A percentile compares a stretch with the other conserved stretches of the same genome.
Evolutionary conservation across 1,284 basidiomycete genomes (phyloP).

Genomic region (Neonothopanus nambi): DNA sequence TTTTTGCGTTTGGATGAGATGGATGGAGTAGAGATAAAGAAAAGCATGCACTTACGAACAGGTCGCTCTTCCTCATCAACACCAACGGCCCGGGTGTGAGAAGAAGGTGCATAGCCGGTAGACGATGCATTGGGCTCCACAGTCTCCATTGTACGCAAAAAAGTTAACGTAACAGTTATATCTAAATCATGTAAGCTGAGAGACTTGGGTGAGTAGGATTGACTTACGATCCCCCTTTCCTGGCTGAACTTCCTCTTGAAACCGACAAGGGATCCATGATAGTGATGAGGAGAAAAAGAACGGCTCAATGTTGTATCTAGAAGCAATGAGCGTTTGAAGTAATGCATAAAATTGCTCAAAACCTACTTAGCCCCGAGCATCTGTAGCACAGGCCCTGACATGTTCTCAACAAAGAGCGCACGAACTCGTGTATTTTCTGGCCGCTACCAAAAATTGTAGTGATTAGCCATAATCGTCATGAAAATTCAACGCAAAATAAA

Average conservation of each 20-base stretch:
- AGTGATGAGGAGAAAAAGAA: conserved; percentile 53
- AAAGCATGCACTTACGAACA: no score
- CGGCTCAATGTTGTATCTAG: conserved; percentile 49
- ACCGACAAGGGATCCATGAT: conserved; percentile 51
- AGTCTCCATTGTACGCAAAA: conserved; percentile 35
- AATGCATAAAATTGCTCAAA: not conserved
- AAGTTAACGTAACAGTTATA: conserved; percentile 52
- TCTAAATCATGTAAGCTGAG: conserved; percentile 33
- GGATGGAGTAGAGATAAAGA: no score
- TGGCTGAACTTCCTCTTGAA: conserved; percentile 38
- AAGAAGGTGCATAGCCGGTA: no score
- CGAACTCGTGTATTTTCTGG: conserved; percentile 36
- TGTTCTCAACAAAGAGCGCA: conserved; percentile 42
- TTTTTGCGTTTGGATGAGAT: no score
- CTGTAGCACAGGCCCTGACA: conserved; percentile 44
- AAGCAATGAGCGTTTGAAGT: not conserved
- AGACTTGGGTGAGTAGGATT: not conserved
- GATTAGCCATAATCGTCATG: not conserved
- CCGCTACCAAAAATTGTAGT: conserved; percentile 20
- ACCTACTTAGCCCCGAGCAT: conserved; percentile 47
- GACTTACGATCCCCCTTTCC: conserved; percentile 42
- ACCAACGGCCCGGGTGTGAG: no score
- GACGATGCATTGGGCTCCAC: no score
- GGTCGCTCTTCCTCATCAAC: no score
- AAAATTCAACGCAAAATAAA: not conserved